Percentiles rank a stretch among this genome's conserved stretches.
These are phyloP conservation scores for Mytilinidion resinicola DNA, from an alignment of 495 filamentous ascomycete species.

Conservation along the genomic window DNA sequence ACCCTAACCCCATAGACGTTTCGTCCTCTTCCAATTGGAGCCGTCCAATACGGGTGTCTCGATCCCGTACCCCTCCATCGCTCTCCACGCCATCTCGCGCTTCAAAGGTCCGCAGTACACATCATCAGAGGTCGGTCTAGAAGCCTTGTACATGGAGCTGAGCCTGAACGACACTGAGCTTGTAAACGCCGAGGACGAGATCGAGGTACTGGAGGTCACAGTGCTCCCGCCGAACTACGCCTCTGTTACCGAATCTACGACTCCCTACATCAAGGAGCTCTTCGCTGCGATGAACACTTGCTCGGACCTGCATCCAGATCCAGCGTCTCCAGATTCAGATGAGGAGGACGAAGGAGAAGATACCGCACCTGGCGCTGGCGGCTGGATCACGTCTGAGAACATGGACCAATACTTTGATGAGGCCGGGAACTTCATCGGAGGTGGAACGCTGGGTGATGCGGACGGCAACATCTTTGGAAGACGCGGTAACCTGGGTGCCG, in stretches of 20 bases:
- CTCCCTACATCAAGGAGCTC: slow-evolving; percentile 46
- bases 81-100: slow-evolving; percentile 78
- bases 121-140: slow-evolving; percentile 39
- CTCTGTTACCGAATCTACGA: slow-evolving; percentile 21
- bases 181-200: slow-evolving; percentile 53
- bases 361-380: slow-evolving; percentile 72
- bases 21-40: slow-evolving; percentile 51
- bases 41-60: slow-evolving; percentile 55
- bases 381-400: slow-evolving; percentile 97
- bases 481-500: slow-evolving; percentile 44
- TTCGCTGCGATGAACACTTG: slow-evolving; percentile 79
- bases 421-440: slow-evolving; percentile 52
- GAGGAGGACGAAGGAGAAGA: slow-evolving; percentile 48
- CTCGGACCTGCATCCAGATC: slow-evolving; percentile 84
- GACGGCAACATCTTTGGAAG: slow-evolving; percentile 9
- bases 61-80: slow-evolving; percentile 83
- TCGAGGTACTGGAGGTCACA: slow-evolving; percentile 64
- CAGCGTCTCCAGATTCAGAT: slow-evolving; percentile 38
- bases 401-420: slow-evolving; percentile 71
- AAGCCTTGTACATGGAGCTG: slow-evolving; percentile 76
- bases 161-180: slow-evolving; percentile 48
- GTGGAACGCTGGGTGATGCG: not conserved
- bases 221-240: slow-evolving; percentile 51
- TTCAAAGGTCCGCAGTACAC: slow-evolving; percentile 40
- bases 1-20: slow-evolving; percentile 46